These are phyloP conservation scores for Diversispora epigaea DNA, from an alignment of 192 early-diverging fungal species.

Conservation along the genomic window DNA sequence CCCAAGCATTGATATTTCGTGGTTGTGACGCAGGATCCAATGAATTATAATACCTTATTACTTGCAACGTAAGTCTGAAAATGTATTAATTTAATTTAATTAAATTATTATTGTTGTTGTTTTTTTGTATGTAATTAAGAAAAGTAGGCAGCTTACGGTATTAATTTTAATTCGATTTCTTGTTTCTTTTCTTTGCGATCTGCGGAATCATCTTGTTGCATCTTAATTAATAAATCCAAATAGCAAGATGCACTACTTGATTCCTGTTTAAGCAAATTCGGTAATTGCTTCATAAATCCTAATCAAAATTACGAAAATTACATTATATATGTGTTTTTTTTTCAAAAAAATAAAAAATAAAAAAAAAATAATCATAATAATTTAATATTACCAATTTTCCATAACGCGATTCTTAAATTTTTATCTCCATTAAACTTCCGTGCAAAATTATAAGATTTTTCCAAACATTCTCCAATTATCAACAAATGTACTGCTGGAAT, in stretches of 20 bases:
- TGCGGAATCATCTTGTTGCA: conserved; percentile 51
- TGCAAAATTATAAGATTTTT: conserved; percentile 77
- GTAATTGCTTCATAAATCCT: conserved; percentile 87
- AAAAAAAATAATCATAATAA: background rate
- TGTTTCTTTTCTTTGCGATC: conserved; percentile 40
- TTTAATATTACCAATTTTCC: conserved; percentile 50
- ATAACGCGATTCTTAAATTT: conserved; percentile 78
- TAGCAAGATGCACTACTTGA: conserved; percentile 69
- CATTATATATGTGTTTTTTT: conserved; percentile 15
- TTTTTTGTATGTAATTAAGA: background rate
- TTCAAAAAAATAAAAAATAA: background rate
- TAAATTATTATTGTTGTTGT: background rate
- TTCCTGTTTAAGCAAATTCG: conserved; percentile 91
- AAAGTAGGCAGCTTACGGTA: conserved; percentile 39
- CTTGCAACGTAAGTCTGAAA: conserved; percentile 33
- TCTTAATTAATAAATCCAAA: conserved; percentile 66
- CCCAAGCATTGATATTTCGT: conserved; percentile 71
- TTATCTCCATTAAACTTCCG: conserved; percentile 75
- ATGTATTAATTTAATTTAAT: background rate
- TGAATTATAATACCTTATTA: conserved; percentile 61
- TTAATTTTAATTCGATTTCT: conserved; percentile 44
- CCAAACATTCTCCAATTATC: conserved; percentile 75
- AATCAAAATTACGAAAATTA: conserved; percentile 5
- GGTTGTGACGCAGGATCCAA: conserved; percentile 71
- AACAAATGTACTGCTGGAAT: conserved; percentile 66